phyloP scores from a whole-genome alignment of 176 grass and related monocot genomes.

The Musa troglodytarum region DNA sequence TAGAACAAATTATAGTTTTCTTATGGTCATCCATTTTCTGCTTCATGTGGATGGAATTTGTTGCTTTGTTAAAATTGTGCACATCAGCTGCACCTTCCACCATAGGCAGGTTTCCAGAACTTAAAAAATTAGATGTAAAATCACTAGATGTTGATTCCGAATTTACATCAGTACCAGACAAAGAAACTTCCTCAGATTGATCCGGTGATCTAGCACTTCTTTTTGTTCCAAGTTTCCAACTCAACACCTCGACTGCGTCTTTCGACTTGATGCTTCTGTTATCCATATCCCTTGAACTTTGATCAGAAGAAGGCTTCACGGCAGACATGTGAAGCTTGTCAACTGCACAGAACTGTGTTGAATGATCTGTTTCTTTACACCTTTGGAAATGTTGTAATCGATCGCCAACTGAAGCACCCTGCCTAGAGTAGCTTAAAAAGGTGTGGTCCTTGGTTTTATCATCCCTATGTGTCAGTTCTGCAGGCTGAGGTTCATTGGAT shows the following conservation, averaged over 20 bases:
- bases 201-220: constrained; percentile 19
- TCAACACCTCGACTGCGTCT: constrained; percentile 16
- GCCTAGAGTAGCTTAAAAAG: constrained; percentile 23
- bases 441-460: constrained; percentile 37
- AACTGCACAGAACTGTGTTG: constrained; percentile 50
- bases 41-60: constrained; percentile 12
- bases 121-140: constrained; percentile 19
- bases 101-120: constrained; percentile 8
- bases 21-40: constrained; percentile 9
- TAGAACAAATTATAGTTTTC: constrained; percentile 10
- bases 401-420: constrained; percentile 24
- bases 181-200: constrained; percentile 30
- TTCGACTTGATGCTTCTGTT: constrained; percentile 30
- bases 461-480: constrained; percentile 27
- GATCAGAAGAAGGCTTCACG: constrained; percentile 39
- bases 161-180: constrained; percentile 23
- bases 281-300: constrained; percentile 43
- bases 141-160: constrained; percentile 23
- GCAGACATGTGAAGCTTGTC: constrained; percentile 47
- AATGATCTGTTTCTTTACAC: constrained; percentile 71
- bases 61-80: constrained; percentile 11
- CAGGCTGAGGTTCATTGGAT: constrained; percentile 26
- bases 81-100: constrained; percentile 14
- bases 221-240: constrained; percentile 16
- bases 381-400: constrained; percentile 37